Evolutionary conservation across 1,284 basidiomycete genomes (phyloP).

Genomic region (Fomitiporia mediterranea): DNA sequence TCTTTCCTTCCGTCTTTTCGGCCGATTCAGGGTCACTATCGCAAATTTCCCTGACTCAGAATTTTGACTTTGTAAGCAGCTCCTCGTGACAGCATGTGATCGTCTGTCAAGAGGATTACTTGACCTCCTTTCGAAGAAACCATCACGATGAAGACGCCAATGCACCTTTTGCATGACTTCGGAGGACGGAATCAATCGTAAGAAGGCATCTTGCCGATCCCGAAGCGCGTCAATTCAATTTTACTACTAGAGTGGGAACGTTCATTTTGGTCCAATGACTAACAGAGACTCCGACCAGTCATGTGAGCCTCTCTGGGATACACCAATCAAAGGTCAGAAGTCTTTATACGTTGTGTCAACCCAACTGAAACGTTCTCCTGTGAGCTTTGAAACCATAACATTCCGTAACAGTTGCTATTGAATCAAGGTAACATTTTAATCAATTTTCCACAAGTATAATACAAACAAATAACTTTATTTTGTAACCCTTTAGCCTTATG

Average conservation of each 20-base stretch:
- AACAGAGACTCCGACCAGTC: background rate
- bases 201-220: background rate
- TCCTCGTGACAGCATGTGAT: slow-evolving; percentile 4
- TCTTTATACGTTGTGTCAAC: no score
- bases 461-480: no score
- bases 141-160: no score
- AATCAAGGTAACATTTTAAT: no score
- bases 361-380: no score
- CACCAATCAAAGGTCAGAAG: no score
- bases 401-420: no score
- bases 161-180: background rate
- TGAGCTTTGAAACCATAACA: no score
- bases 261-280: background rate
- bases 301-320: background rate
- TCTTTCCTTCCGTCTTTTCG: background rate
- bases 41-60: background rate
- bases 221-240: background rate
- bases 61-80: background rate
- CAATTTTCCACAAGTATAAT: no score
- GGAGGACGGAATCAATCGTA: background rate
- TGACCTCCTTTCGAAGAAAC: no score
- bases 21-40: background rate
- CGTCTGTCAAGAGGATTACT: background rate
- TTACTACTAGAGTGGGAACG: background rate
- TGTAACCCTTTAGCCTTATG: no score